These are phyloP conservation scores for Chytriomyces sp. DNA, from an alignment of 192 early-diverging fungal species.

Conservation along the genomic window DNA sequence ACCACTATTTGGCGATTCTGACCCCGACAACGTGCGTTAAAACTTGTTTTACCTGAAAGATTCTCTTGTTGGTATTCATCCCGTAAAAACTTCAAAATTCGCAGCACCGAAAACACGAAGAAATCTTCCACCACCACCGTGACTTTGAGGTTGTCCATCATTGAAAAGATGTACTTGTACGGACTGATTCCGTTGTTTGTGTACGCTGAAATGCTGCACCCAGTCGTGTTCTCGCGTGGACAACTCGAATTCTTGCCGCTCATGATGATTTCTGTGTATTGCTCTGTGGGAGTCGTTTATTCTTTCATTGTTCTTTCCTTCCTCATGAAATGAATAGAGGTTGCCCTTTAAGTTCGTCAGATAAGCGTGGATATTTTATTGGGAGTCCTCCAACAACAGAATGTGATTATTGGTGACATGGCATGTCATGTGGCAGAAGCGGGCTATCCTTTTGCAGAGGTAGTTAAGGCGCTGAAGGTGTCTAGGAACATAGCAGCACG, in stretches of 20 bases:
- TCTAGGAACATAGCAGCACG: too few relatives aligned
- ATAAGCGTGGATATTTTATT: too few relatives aligned
- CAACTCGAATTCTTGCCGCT: constrained; percentile 79
- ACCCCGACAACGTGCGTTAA: constrained; percentile 32
- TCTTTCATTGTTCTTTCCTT: constrained; percentile 36
- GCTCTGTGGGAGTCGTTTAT: constrained; percentile 74
- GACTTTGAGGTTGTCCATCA: neutral
- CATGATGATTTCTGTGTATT: constrained; percentile 79
- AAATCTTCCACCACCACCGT: too few relatives aligned
- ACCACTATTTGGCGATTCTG: constrained; percentile 38
- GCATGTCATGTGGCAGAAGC: too few relatives aligned
- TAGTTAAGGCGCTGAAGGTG: too few relatives aligned
- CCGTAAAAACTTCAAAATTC: too few relatives aligned
- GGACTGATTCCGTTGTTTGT: constrained; percentile 60
- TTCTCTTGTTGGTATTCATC: constrained; percentile 16
- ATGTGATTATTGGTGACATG: too few relatives aligned
- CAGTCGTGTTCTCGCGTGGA: constrained; percentile 55
- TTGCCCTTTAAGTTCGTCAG: too few relatives aligned
- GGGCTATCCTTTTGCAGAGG: too few relatives aligned
- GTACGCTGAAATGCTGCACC: constrained; percentile 63
- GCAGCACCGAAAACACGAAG: too few relatives aligned
- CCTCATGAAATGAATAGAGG: neutral
- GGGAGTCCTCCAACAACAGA: too few relatives aligned
- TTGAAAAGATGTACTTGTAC: constrained; percentile 64
- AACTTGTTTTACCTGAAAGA: constrained; percentile 26